Base-by-base conservation (phyloP, 805 yeast genomes). In the Cyberlindnera sargentensis region DNA sequence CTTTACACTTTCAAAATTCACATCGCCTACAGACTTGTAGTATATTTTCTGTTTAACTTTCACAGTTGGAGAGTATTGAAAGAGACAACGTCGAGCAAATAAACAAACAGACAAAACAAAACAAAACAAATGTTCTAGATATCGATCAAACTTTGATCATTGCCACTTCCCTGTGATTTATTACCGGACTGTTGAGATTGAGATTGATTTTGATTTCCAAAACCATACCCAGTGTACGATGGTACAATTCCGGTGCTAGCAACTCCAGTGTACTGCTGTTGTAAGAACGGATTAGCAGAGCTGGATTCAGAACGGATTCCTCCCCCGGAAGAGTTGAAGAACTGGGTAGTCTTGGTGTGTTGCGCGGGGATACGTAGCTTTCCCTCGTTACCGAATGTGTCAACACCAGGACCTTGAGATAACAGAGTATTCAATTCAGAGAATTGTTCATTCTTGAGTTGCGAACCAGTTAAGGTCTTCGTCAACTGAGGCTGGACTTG, bases 201-300 rank as follows among this genome's bases (percentile, higher is more conserved):
- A 35, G 47, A 47, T 33, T 45, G 46, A 29, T 63, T 65, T 49
- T 81, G 87, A 53, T 89, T 90, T 39, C 97, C 97, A 64, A 90
- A 90, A 1, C 98, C 98, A 59, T 80, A 89, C 3, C 98, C 98
- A 2, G 98, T 90, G 57, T 84, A 82, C 3, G 93, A 80, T 5
- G 95, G 90, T 40, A 82, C 78, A 47, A 88, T 74, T 27, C 68
- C 72, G 10, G 85, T 71, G 31, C 80, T 70, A 29, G 85, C 80
- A 30, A 82, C 73, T 30, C 89, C 89, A 1, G 87, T 81, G 58
- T 79, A 84, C 58, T 88, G 95, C 29, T 78, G 73, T 43, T 73
- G 77, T 71, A 54, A 56, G 52, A 70, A 71, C 28, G 75, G 75
- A 46, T 72, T 72, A 3, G 51, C 55, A 29, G 52, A 24, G 7